Percentiles rank a stretch among this genome's conserved stretches.
phyloP scores from a whole-genome alignment of 345 rosid species.

The Fremontodendron californicum region DNA sequence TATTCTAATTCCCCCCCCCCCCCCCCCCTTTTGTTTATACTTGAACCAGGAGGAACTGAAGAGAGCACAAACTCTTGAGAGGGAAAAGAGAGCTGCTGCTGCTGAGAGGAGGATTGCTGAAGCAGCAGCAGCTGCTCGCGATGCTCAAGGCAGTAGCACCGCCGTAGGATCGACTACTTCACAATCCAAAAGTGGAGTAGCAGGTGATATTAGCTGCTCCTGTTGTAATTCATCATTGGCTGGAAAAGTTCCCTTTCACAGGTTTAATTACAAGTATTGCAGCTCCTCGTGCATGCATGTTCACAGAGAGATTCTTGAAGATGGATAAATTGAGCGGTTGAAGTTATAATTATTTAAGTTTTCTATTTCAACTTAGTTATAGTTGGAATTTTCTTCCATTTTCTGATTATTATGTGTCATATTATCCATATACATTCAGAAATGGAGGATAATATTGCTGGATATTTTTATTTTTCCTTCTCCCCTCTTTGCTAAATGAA shows the following conservation, averaged over 20 bases:
- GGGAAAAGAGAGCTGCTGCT: slow-evolving; percentile 95
- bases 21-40: slow-evolving; percentile 5
- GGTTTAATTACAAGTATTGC: slow-evolving; percentile 73
- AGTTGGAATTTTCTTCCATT: neutral
- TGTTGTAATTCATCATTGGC: slow-evolving; percentile 56
- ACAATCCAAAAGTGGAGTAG: slow-evolving; percentile 23
- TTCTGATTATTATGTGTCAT: neutral
- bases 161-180: slow-evolving; percentile 16
- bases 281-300: slow-evolving; percentile 76
- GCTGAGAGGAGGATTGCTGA: slow-evolving; percentile 85
- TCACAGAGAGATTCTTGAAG: slow-evolving; percentile 57
- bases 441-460: too few relatives aligned
- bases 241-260: slow-evolving; percentile 71
- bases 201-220: slow-evolving; percentile 41
- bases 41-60: slow-evolving; percentile 65
- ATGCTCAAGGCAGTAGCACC: slow-evolving; percentile 34
- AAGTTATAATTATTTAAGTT: neutral
- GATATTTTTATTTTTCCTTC: neutral
- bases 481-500: neutral
- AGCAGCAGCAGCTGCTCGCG: slow-evolving; percentile 25
- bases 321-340: slow-evolving; percentile 28
- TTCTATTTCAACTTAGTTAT: neutral
- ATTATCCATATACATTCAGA: too few relatives aligned
- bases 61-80: slow-evolving; percentile 63
- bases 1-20: too few relatives aligned